These are phyloP conservation scores for Xylaria sp. DNA, from an alignment of 2,329 filamentous ascomycete genomes.

Conservation along the genomic window DNA sequence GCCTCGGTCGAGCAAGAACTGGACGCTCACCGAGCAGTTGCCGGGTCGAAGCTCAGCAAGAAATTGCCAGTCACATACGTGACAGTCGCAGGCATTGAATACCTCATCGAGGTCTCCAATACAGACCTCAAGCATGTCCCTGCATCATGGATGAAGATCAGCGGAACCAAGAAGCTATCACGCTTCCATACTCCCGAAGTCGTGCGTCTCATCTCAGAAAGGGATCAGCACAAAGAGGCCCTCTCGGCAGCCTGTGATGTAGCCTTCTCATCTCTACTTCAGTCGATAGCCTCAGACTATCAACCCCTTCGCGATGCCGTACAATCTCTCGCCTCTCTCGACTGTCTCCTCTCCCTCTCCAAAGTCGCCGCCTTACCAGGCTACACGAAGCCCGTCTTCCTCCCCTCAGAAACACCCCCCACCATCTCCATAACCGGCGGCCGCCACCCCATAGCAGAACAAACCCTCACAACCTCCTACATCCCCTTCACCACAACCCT, in stretches of 20 bases:
- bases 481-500: conserved; percentile 84
- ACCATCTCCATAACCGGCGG: conserved; percentile 67
- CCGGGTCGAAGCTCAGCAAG: conserved; percentile 66
- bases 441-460: conserved; percentile 93
- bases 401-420: conserved; percentile 56
- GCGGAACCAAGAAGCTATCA: conserved; percentile 84
- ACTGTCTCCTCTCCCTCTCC: conserved; percentile 83
- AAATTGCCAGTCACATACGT: conserved; percentile 68
- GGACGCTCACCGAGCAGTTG: conserved; percentile 65
- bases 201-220: conserved; percentile 72
- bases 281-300: conserved; percentile 74
- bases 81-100: conserved; percentile 87
- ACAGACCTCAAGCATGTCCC: conserved; percentile 77
- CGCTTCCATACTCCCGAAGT: conserved; percentile 94
- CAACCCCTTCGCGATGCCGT: conserved; percentile 85
- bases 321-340: conserved; percentile 76
- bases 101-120: conserved; percentile 87
- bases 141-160: conserved; percentile 91
- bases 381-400: conserved; percentile 71
- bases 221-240: conserved; percentile 91
- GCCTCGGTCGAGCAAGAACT: conserved; percentile 88
- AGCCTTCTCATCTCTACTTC: conserved; percentile 69
- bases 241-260: conserved; percentile 85
- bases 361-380: conserved; percentile 79
- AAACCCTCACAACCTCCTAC: conserved; percentile 76